Percentiles rank a stretch among this genome's conserved stretches.
These are phyloP conservation scores for Phytophthora fragariae DNA, from an alignment of 352 stramenopile genomes.

Conservation along the genomic window DNA sequence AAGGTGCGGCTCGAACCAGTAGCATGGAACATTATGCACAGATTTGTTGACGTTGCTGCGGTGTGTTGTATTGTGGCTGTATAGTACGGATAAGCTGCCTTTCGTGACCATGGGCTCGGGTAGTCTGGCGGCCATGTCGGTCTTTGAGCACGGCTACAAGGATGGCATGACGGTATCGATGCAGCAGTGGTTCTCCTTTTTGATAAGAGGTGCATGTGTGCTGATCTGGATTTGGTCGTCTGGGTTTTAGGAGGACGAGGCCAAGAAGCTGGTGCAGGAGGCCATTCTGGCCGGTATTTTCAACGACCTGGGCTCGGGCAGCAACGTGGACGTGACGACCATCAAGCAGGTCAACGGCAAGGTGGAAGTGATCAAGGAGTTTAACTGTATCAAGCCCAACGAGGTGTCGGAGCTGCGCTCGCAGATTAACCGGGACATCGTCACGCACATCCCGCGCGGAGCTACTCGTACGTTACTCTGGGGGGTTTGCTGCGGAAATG, in stretches of 20 bases:
- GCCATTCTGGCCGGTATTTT: slow-evolving; percentile 98
- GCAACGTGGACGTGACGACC: slow-evolving; percentile 97
- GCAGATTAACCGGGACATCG: slow-evolving; percentile 86
- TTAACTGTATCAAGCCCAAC: slow-evolving; percentile 95
- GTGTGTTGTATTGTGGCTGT: slow-evolving; percentile 7
- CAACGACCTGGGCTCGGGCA: slow-evolving; percentile 98
- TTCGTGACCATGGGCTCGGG: slow-evolving; percentile 99
- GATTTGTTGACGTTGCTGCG: neutral
- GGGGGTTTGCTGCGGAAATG: neutral
- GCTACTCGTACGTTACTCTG: slow-evolving; percentile 69
- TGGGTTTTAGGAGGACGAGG: slow-evolving; percentile 89
- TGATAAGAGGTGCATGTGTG: neutral
- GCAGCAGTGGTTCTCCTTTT: neutral
- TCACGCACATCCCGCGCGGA: slow-evolving; percentile 83
- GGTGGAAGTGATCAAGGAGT: slow-evolving; percentile 88
- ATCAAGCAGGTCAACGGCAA: slow-evolving; percentile 92
- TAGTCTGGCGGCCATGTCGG: slow-evolving; percentile 97
- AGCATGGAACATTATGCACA: neutral
- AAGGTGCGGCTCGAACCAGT: slow-evolving; percentile 37
- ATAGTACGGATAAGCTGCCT: slow-evolving; percentile 95
- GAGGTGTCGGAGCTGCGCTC: slow-evolving; percentile 89
- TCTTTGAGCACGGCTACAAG: slow-evolving; percentile 96
- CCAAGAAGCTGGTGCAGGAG: slow-evolving; percentile 96
- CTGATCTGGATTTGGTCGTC: neutral
- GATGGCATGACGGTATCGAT: slow-evolving; percentile 91